Evolutionary conservation across 2,329 filamentous ascomycete genomes (phyloP).

Genomic region (Fusarium virguliforme): DNA sequence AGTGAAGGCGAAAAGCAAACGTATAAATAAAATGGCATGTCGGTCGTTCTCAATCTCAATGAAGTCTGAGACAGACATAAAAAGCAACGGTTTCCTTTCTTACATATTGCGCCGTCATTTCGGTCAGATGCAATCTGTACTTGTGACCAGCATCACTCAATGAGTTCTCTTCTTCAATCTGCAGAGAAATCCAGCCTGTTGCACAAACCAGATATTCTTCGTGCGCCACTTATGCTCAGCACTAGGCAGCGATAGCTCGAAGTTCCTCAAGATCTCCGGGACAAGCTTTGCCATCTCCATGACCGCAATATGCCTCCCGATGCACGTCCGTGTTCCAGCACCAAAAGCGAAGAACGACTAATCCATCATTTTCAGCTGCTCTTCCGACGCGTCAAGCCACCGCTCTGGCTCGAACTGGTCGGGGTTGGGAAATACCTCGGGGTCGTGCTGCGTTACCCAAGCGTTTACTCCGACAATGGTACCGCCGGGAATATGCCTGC

Average conservation of each 20-base stretch:
- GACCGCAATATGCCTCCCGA: neutral
- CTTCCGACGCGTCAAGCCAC: neutral
- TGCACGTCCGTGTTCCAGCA: conserved; percentile 3
- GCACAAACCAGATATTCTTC: conserved; percentile 7
- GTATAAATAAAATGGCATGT: too few species aligned
- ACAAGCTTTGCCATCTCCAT: conserved; percentile 3
- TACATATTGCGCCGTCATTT: too few species aligned
- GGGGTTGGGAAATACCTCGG: conserved; percentile 3
- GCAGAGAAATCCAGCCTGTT: neutral
- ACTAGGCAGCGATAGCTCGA: neutral
- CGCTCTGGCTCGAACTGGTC: neutral
- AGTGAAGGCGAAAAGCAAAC: too few species aligned
- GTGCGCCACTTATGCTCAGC: neutral
- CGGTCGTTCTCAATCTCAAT: too few species aligned
- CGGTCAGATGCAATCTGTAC: too few species aligned
- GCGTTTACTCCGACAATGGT: neutral
- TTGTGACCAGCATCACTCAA: too few species aligned
- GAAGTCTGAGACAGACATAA: too few species aligned
- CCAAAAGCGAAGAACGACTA: conserved; percentile 10
- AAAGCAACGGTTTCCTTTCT: too few species aligned
- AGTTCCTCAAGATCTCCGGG: neutral
- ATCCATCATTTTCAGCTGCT: conserved; percentile 3
- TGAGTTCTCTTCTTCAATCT: too few species aligned
- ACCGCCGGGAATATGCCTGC: neutral
- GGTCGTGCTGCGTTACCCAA: conserved; percentile 5